These are phyloP conservation scores for Pythium phragmiticola DNA, from an alignment of 352 stramenopile genomes.

Conservation along the genomic window DNA sequence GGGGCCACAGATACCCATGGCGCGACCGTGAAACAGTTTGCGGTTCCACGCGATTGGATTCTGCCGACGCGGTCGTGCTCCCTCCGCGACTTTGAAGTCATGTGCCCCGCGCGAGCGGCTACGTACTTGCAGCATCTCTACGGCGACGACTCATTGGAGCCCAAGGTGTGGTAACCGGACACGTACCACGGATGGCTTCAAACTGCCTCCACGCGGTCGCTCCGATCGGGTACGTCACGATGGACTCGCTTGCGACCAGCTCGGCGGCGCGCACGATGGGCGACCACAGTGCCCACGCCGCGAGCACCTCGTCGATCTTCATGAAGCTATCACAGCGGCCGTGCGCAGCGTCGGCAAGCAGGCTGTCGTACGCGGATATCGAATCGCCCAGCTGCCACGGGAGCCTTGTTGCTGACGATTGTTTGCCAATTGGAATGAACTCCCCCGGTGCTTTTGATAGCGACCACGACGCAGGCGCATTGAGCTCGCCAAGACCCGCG, in stretches of 20 bases:
- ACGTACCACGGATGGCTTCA: not conserved
- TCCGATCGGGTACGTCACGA: constrained; percentile 20
- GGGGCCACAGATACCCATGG: constrained; percentile 28
- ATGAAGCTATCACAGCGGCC: constrained; percentile 21
- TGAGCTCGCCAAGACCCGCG: not conserved
- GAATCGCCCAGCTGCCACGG: constrained; percentile 15
- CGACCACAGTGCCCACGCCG: constrained; percentile 62
- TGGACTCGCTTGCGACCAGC: constrained; percentile 1
- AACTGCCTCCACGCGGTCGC: constrained; percentile 15
- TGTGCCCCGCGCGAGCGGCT: constrained; percentile 45
- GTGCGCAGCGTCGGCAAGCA: constrained; percentile 12
- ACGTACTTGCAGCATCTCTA: constrained; percentile 63
- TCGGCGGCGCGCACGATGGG: constrained; percentile 35
- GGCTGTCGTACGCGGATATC: constrained; percentile 23
- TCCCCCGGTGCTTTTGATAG: not conserved
- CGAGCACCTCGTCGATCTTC: constrained; percentile 58
- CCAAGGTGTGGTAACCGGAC: constrained; percentile 10
- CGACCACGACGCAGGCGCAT: constrained; percentile 11
- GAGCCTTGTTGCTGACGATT: too few relatives aligned
- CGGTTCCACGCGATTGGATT: constrained; percentile 12
- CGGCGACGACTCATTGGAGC: constrained; percentile 39
- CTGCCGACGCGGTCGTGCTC: constrained; percentile 33
- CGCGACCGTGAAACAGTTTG: constrained; percentile 1
- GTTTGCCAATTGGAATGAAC: not conserved
- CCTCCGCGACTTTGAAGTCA: constrained; percentile 45